Conservation (phyloP, 2,329 filamentous ascomycete species). For the Fusarium continuum region DNA sequence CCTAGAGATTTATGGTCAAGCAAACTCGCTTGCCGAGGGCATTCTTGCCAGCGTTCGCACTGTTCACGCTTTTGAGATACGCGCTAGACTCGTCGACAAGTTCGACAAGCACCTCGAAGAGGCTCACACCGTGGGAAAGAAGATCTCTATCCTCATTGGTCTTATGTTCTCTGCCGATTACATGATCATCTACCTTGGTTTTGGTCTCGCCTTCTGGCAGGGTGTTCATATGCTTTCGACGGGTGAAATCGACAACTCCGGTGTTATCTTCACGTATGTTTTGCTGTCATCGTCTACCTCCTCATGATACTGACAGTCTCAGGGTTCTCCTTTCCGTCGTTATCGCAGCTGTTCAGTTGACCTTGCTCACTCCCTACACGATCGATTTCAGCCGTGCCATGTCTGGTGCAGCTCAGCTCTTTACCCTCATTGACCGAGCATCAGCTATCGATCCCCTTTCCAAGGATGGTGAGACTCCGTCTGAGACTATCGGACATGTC, state of each 20-base stretch:
- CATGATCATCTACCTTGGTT: constrained; percentile 54
- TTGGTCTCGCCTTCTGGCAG: constrained; percentile 57
- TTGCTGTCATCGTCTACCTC: not conserved
- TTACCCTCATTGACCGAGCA: constrained; percentile 50
- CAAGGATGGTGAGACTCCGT: constrained; percentile 44
- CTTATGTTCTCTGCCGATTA: constrained; percentile 53
- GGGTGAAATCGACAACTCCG: constrained; percentile 50
- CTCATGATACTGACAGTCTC: not conserved
- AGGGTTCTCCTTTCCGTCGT: constrained; percentile 53
- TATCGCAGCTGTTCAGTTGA: constrained; percentile 50
- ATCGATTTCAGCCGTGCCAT: constrained; percentile 53
- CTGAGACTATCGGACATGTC: constrained; percentile 46
- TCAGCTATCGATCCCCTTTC: constrained; percentile 52
- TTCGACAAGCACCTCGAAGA: constrained; percentile 52
- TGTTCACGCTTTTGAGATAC: constrained; percentile 56
- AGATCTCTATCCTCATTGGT: constrained; percentile 51
- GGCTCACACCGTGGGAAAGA: constrained; percentile 49
- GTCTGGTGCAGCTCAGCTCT: constrained; percentile 49
- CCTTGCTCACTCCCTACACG: constrained; percentile 49
- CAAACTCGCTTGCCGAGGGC: constrained; percentile 49
- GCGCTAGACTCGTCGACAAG: constrained; percentile 49
- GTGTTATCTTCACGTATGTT: constrained; percentile 52
- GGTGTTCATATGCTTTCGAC: constrained; percentile 51
- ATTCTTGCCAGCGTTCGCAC: constrained; percentile 52
- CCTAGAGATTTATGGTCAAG: constrained; percentile 48